Percentiles rank a stretch among this genome's conserved stretches.
Evolutionary conservation across 257 asterid genomes (phyloP).

Genomic region (Linderniella brevidens): DNA sequence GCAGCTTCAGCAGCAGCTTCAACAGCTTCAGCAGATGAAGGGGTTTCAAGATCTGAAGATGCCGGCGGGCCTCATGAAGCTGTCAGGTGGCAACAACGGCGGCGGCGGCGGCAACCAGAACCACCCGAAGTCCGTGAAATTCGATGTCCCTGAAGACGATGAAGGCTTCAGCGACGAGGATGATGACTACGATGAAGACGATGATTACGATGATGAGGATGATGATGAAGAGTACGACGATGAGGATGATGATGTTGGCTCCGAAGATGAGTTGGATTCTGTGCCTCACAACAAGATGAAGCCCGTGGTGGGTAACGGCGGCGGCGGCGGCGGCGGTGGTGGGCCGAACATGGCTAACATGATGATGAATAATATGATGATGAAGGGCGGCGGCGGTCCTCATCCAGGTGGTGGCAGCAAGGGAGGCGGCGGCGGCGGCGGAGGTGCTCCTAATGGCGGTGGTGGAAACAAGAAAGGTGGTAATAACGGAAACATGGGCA

Average conservation of each 20-base stretch:
- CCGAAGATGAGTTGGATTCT: slow-evolving; percentile 31
- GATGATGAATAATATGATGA: slow-evolving; percentile 15
- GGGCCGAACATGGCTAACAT: slow-evolving; percentile 23
- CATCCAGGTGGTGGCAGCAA: no score
- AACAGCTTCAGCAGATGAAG: slow-evolving; percentile 37
- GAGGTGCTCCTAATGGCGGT: not conserved
- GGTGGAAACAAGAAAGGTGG: no score
- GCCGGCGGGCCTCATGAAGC: not conserved
- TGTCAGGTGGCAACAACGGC: no score
- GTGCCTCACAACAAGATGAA: slow-evolving; percentile 31
- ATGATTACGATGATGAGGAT: slow-evolving; percentile 16
- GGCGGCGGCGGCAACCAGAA: not conserved
- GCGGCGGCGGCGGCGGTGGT: slow-evolving; percentile 5
- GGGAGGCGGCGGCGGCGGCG: slow-evolving; percentile 1
- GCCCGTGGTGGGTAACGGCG: slow-evolving; percentile 14
- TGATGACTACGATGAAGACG: slow-evolving; percentile 6
- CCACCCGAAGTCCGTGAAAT: slow-evolving; percentile 42
- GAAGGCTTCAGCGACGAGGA: slow-evolving; percentile 41
- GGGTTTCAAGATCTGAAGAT: slow-evolving; percentile 18
- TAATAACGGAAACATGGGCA: no score
- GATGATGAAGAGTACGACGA: slow-evolving; percentile 42
- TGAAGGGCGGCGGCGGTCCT: slow-evolving; percentile 7
- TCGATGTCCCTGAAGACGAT: slow-evolving; percentile 29
- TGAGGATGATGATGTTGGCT: slow-evolving; percentile 10
- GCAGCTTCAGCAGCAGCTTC: slow-evolving; percentile 4